Base-by-base conservation (phyloP, 306 rosid species). In the Trifolium subterraneum region DNA sequence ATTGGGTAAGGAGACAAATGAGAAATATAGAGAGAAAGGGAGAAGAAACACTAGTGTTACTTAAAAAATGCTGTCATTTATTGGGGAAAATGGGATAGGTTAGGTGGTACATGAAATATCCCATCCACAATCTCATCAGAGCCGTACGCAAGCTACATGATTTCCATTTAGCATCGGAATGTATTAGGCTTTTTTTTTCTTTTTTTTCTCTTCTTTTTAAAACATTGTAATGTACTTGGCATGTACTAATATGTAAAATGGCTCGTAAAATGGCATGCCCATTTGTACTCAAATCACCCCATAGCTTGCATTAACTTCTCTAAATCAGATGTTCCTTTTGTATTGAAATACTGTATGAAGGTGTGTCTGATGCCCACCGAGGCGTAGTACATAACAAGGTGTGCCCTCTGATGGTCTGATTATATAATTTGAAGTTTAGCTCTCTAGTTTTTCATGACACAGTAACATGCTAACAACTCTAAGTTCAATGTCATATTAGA, bases 401-500 rank as follows among this genome's bases (percentile, higher is more conserved):
- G 12, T 52, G 29, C 11, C 13, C 60, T 52, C 5, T 47, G 22
- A 56, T 70, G 25, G 22, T 38, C n/a, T 47, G 54, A 35, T 69
- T 11, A 11, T 45, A 68, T 58, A 39, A 7, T 22, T 61, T 47
- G 47, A 27, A 50, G 23, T n/a, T 5, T 38, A 29, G 38, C 45
- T 65, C 16, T 47, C 10, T 38, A 23, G 42, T 47, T 38, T 14
- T 35, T 41, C 47, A 44, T 44, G 70, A 45, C 33, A 13, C 51
- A 56, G 48, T 73, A 20, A 36, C 50, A 63, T 35, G 61, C 31
- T 71, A 27, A 78, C 41, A 55, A 44, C 36, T 68, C 38, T 29
- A 25, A 22, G 41, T 52, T 31, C 45, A 52, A 48, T 50, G 58
- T 29, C 55, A 33, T 80, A 33, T 39, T 67, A 66, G 12, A 69